Evolutionary conservation across 140 eudicot species (phyloP), one percentile per base, ranked within the genome.

Genomic region (Stevia rebaudiana): DNA sequence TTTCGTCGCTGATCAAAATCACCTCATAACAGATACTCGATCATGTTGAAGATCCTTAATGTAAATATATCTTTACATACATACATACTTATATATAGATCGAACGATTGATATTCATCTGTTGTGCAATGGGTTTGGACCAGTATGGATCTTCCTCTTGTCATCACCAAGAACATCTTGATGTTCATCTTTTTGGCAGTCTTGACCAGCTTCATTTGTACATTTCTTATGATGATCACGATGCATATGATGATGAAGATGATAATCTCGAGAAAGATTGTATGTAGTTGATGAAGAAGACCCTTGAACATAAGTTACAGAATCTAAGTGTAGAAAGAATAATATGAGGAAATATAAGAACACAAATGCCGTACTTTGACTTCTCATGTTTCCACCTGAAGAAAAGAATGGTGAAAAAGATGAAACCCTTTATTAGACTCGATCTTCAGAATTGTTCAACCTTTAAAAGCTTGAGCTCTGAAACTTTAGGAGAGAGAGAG

Each of bases 51-150:
- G 41, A 68, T 36, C 70, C 18, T 24, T 31, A 58, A 54, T 67
- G 61, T 24, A 40, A 40, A 31, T 23, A 39, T 23, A 8, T 24
- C 23, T 19, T 18, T 48, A 48, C 19, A 52, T 52, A 4, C 22
- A 4, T 49, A 4, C 19, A 42, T 28, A 28, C 33, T 1, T 28
- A 40, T 23, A 35, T 22, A 50, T 51, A 51, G 10, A 33, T n/a
- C n/a, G n/a, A n/a, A n/a, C n/a, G 37, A 19, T 24, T 65, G 25
- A 17, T 5, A 13, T 57, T 64, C 50, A 71, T 71, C 74, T 47
- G 61, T 77, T 77, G 70, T 77, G 82, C 63, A 77, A 72, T 30
- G 82, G 82, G 63, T 77, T 77, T 46, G 78, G 82, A 65, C 82
- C 82, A 60, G 82, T 77, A 21, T 18, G 82, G 61, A 77, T 42